Conservation (phyloP, 176 grass and related monocot species). For the Cenchrus fungigraminus region DNA sequence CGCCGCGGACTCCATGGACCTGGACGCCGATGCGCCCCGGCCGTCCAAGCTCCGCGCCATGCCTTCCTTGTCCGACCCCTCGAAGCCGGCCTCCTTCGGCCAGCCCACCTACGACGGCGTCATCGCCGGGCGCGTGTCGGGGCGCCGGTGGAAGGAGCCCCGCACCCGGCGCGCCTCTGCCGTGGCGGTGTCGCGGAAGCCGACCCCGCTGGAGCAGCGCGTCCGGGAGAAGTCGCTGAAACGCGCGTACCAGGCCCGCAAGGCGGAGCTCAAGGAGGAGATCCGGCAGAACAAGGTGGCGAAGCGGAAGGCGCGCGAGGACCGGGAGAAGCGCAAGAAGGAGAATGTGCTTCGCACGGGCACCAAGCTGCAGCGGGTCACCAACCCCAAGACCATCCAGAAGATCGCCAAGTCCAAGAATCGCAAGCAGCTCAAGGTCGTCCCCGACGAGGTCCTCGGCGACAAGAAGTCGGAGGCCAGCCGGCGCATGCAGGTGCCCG, state of each 20-base stretch:
- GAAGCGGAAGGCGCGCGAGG: constrained; percentile 78
- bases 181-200: constrained; percentile 56
- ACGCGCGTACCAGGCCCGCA: constrained; percentile 75
- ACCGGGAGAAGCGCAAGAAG: constrained; percentile 91
- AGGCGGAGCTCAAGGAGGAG: constrained; percentile 89
- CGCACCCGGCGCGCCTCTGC: constrained; percentile 78
- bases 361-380: constrained; percentile 83
- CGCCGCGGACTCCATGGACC: constrained; percentile 61
- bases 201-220: constrained; percentile 72
- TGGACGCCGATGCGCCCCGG: constrained; percentile 50
- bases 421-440: constrained; percentile 72
- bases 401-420: constrained; percentile 96
- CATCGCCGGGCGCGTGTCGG: constrained; percentile 79
- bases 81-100: constrained; percentile 76
- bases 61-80: constrained; percentile 72
- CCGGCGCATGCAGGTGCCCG: constrained; percentile 50
- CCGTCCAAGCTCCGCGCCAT: constrained; percentile 73
- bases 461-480: constrained; percentile 56
- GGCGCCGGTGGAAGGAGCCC: constrained; percentile 85
- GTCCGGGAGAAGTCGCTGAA: constrained; percentile 79
- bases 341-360: constrained; percentile 84
- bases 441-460: constrained; percentile 78
- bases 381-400: constrained; percentile 95
- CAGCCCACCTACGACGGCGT: constrained; percentile 89
- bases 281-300: constrained; percentile 81